Base-by-base conservation (phyloP, 2,329 filamentous ascomycete genomes). In the Colletotrichum sp. region DNA sequence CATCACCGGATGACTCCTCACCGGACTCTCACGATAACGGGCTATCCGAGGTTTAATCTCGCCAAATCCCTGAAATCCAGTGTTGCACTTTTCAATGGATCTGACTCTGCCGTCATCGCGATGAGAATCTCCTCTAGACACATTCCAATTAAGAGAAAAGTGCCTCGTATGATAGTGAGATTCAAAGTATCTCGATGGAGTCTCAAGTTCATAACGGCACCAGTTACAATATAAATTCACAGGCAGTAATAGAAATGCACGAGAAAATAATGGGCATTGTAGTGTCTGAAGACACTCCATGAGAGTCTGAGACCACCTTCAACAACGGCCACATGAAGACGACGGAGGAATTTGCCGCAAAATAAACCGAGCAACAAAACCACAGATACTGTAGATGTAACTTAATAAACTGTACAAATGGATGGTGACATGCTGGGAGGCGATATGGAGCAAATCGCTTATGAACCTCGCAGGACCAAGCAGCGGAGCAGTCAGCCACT, bases 31-130 rank as follows among this genome's bases (percentile, higher is more conserved):
- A 49, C 44, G 11, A 49, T 22, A 49, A 13, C 11, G n/a, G 44
- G 6, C 2, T 4, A 49, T 22, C 3, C 19, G 19, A 22, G n/a
- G 4, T 4, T 13, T 2, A 49, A n/a, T 22, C 9, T 49, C 11
- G 0, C 6, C n/a, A 2, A 6, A 6, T 4, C 19, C 22, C 19
- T 7, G 11, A 1, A 22, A 11, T 12, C 19, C 19, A 12, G 11
- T 49, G 19, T 13, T 13, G 6, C 8, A 49, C n/a, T n/a, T 13
- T 13, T 22, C 44, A 13, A 49, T 13, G 3, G n/a, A 22, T 16
- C 44, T 49, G 3, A 44, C n/a, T 49, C 44, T 22, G 8, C 39
- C 16, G 8, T 19, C 16, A 39, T 39, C 36, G 15, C 19, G 19
- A n/a, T 19, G 39, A 11, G 39, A 44, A n/a, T n/a, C 39, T n/a